Conservation (phyloP, 176 grass and related monocot species). For the Chrysopogon serrulatus region DNA sequence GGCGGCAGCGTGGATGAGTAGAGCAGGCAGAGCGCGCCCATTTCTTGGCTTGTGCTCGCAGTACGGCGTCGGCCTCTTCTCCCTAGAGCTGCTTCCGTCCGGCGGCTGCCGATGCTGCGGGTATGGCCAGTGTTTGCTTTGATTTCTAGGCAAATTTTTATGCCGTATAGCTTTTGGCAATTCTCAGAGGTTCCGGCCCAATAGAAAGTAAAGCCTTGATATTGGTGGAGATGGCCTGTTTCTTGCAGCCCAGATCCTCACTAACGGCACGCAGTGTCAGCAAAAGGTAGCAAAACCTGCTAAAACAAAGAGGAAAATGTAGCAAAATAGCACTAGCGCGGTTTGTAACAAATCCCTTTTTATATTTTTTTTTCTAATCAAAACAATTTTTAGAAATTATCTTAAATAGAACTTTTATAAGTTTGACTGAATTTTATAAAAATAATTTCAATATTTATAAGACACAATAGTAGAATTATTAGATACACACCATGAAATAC, state of each 20-base stretch:
- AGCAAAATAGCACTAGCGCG: no score
- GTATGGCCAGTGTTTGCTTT: slow-evolving; percentile 1
- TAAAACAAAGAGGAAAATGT: no score
- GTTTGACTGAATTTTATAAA: no score
- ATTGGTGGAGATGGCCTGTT: not conserved
- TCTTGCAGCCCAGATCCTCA: not conserved
- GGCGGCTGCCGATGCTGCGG: slow-evolving; percentile 7
- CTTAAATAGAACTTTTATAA: no score
- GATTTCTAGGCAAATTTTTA: not conserved
- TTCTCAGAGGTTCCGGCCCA: not conserved
- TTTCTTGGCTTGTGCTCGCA: not conserved
- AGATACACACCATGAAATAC: no score
- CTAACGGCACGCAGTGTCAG: no score
- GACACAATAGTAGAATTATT: no score
- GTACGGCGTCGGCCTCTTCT: not conserved
- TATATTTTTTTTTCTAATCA: no score
- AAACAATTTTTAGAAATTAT: no score
- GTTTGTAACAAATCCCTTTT: no score
- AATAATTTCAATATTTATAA: no score
- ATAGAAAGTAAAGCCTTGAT: not conserved
- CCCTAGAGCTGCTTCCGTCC: not conserved
- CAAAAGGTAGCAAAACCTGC: no score
- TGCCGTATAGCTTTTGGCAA: not conserved
- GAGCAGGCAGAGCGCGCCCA: slow-evolving; percentile 49
- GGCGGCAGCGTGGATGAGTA: not conserved